A percentile compares a stretch with the other conserved stretches of the same genome.
phyloP scores from a whole-genome alignment of 2,329 filamentous ascomycete species.

The Lasiodiplodia sp. region DNA sequence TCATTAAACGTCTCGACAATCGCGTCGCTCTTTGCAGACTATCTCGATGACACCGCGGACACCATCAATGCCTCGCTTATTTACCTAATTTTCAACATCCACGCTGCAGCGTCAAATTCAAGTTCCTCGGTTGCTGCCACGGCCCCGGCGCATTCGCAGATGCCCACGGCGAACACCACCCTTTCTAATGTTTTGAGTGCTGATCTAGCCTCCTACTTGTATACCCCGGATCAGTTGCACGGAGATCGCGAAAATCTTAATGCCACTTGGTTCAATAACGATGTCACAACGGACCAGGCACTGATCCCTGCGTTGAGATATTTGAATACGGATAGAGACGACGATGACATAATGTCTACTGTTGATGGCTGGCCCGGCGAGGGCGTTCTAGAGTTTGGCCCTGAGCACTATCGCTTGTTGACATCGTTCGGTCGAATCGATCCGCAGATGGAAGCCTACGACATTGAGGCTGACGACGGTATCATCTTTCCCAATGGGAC shows the following conservation, averaged over 20 bases:
- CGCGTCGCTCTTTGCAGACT: conserved; percentile 58
- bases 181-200: conserved; percentile 57
- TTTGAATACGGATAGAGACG: conserved; percentile 30
- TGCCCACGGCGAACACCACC: conserved; percentile 55
- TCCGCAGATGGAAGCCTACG: conserved; percentile 63
- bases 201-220: conserved; percentile 60
- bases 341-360: conserved; percentile 52
- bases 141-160: conserved; percentile 46
- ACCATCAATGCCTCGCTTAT: conserved; percentile 62
- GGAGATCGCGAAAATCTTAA: conserved; percentile 65
- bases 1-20: conserved; percentile 60
- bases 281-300: background rate
- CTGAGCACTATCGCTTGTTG: conserved; percentile 61
- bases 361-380: conserved; percentile 70
- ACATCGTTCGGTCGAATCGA: conserved; percentile 64
- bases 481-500: conserved; percentile 60
- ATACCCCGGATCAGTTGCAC: conserved; percentile 59
- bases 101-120: conserved; percentile 55
- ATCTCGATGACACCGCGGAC: conserved; percentile 60
- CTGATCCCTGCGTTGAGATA: conserved; percentile 31
- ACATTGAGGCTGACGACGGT: conserved; percentile 58
- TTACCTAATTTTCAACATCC: conserved; percentile 65
- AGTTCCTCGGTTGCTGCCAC: conserved; percentile 52
- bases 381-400: conserved; percentile 61
- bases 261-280: conserved; percentile 60